These are phyloP conservation scores for Cladosporium cucumerinum DNA, from an alignment of 2,329 filamentous ascomycete genomes.

Conservation along the genomic window DNA sequence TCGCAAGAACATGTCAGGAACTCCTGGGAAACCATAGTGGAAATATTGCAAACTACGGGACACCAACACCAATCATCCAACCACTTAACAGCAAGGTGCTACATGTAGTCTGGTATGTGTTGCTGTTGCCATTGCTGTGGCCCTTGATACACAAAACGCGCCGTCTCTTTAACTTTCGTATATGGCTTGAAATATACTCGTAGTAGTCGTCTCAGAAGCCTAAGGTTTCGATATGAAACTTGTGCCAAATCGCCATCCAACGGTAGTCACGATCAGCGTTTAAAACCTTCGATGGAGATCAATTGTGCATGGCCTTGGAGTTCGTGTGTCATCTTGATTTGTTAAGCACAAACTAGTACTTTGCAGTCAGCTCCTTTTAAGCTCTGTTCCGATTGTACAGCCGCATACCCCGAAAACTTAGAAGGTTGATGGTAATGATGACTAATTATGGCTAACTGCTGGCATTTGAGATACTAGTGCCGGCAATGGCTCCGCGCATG, in stretches of 20 bases:
- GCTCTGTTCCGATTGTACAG: not conserved
- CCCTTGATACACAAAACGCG: not conserved
- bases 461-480: too few relatives aligned
- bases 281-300: not conserved
- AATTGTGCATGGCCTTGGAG: not conserved
- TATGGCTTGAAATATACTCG: not conserved
- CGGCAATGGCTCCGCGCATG: too few relatives aligned
- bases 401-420: not conserved
- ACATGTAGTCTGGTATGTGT: not conserved
- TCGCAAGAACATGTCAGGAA: not conserved
- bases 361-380: not conserved
- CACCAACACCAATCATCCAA: not conserved
- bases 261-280: not conserved
- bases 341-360: not conserved
- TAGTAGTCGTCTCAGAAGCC: not conserved
- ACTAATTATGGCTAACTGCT: not conserved
- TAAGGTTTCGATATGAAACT: not conserved
- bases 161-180: not conserved
- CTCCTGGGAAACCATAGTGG: not conserved
- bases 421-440: not conserved
- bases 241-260: not conserved
- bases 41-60: not conserved
- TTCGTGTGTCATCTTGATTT: not conserved
- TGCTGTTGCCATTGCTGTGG: not conserved
- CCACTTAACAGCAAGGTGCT: not conserved